A percentile compares a stretch with the other conserved stretches of the same genome.
Conservation (phyloP, 2,329 filamentous ascomycete genomes). For the Fusarium foetens region DNA sequence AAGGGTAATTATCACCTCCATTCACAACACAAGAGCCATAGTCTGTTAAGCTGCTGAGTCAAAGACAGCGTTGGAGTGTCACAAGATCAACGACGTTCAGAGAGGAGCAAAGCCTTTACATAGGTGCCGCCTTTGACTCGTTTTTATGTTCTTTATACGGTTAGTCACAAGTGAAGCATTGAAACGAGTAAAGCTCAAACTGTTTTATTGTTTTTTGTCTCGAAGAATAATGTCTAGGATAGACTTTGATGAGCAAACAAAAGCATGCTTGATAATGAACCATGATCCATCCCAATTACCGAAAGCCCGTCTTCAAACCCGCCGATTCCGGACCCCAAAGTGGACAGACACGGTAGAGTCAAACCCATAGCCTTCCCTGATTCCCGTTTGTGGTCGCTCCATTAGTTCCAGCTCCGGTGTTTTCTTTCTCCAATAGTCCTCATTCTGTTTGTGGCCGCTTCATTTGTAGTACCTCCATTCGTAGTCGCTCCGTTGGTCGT, state of each 20-base stretch:
- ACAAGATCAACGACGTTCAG: not conserved
- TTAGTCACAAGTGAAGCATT: not conserved
- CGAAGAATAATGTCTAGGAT: not conserved
- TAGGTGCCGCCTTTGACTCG: too few relatives aligned
- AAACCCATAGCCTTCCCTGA: not conserved
- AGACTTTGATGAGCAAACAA: not conserved
- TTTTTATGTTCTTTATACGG: too few relatives aligned
- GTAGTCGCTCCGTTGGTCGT: not conserved
- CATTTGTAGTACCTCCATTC: not conserved
- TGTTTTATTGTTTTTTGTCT: not conserved
- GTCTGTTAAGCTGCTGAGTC: accelerated
- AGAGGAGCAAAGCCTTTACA: not conserved
- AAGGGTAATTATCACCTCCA: accelerated
- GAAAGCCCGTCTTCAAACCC: too few relatives aligned
- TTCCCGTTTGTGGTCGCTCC: not conserved
- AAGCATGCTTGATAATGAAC: not conserved
- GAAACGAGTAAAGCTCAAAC: not conserved
- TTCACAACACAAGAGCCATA: not conserved
- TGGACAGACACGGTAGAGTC: not conserved
- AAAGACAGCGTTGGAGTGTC: not conserved
- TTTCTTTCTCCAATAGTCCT: not conserved
- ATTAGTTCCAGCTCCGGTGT: not conserved
- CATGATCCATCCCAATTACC: not conserved
- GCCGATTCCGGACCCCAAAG: too few relatives aligned
- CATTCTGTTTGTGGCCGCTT: not conserved